Conservation (phyloP, 768 basidiomycete genomes). For the Suillus fuscotomentosus region DNA sequence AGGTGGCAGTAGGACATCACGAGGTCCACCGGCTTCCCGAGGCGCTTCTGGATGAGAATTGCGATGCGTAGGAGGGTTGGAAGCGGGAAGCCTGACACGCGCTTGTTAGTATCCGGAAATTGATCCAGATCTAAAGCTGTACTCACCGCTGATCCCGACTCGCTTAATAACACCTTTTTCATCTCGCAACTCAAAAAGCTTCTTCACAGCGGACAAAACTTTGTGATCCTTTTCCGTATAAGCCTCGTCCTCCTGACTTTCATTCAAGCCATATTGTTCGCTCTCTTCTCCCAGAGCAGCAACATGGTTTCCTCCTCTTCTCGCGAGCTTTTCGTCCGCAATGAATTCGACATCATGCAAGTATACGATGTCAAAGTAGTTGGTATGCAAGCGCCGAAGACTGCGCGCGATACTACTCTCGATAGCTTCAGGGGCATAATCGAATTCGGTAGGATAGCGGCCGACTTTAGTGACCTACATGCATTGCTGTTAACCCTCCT, state of each 20-base stretch:
- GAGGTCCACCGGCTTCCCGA: constrained; percentile 72
- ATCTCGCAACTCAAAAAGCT: constrained; percentile 64
- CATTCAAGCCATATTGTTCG: constrained; percentile 61
- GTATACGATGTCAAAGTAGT: constrained; percentile 79
- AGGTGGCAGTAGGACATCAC: constrained; percentile 83
- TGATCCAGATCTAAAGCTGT: not conserved
- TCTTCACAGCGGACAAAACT: constrained; percentile 64
- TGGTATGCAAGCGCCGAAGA: constrained; percentile 66
- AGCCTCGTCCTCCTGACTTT: constrained; percentile 54
- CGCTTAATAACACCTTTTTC: constrained; percentile 64
- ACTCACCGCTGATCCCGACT: constrained; percentile 77
- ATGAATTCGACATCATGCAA: constrained; percentile 87
- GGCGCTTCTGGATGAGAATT: constrained; percentile 66
- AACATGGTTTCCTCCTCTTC: constrained; percentile 52
- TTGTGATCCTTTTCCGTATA: constrained; percentile 70
- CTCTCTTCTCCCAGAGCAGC: constrained; percentile 53
- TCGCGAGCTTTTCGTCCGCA: constrained; percentile 48
- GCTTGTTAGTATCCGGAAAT: not conserved
- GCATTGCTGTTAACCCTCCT: not conserved
- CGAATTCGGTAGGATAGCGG: constrained; percentile 63
- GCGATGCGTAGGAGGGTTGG: constrained; percentile 83
- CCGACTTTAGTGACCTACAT: constrained; percentile 84
- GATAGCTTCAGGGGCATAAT: constrained; percentile 69
- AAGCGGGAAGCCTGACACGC: constrained; percentile 66
- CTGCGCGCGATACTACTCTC: constrained; percentile 66